Base-by-base conservation (phyloP, 208 protist species). In the Naegleria fowleri region DNA sequence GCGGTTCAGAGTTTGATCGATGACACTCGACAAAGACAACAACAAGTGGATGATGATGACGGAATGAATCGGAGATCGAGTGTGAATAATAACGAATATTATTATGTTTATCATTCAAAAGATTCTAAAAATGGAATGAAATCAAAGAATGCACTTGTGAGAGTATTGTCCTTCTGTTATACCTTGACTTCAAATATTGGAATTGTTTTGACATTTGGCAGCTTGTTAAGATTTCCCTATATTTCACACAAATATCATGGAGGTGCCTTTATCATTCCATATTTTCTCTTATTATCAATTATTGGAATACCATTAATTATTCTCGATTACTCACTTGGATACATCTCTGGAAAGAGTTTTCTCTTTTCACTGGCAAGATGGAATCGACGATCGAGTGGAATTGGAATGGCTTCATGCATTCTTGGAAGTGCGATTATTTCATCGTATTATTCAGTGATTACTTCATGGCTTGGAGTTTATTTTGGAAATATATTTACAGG, bases 221-320 rank as follows among this genome's bases (percentile, higher is more conserved):
- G 41, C 38, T 52, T 88, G 19, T 36, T 88, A 16, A 25, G 84
- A 58, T 88, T 88, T 38, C 84, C 84, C 3, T 88, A 88, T 22
- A 38, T 88, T 7, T 19, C 29, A 38, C 41, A 39, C 84, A 33
- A 33, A 39, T 39, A 19, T 22, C 41, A 39, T 52, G 84, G 84
- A 58, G 84, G 84, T 86, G 36, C 84, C 6, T 85, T 85, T 11
- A 43, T 85, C 5, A 88, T 48, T 33, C 84, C 84, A 25, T 88
- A 58, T 39, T 39, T 33, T 25, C 5, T 88, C 36, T 25, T 39
- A 33, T 19, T 88, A 19, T 0, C 55, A 11, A 59, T 88, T 36
- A 88, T 88, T 51, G 84, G 84, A 39, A 3, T 36, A 16, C 39
- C 39, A 11, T 19, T 88, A 5, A n/a, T 88, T n/a, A 29, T 88